These are phyloP conservation scores for Domatiomyces globalis DNA, from an alignment of 2,329 filamentous ascomycete species.

Conservation along the genomic window DNA sequence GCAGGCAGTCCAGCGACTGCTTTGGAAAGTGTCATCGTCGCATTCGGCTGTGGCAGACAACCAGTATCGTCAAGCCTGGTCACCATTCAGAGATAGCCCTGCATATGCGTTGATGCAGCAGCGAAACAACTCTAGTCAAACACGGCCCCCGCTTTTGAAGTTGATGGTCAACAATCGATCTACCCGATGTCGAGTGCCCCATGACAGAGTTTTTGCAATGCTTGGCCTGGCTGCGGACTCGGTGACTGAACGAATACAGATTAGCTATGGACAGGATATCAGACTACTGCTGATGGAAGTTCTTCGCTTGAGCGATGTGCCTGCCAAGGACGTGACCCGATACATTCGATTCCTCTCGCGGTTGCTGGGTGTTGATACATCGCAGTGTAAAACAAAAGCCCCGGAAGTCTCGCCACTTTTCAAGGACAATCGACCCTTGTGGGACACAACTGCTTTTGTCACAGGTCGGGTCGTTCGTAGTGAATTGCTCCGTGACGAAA, in stretches of 20 bases:
- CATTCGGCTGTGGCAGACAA: too few relatives aligned
- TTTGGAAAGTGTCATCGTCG: too few relatives aligned
- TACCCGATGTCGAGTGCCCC: slow-evolving; percentile 13
- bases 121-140: too few relatives aligned
- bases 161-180: slow-evolving; percentile 9
- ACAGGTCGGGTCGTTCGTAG: neutral
- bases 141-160: slow-evolving; percentile 4
- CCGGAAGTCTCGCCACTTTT: too few relatives aligned
- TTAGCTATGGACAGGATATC: neutral
- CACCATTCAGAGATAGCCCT: too few relatives aligned
- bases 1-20: neutral
- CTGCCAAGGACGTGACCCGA: neutral
- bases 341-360: neutral
- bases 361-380: neutral
- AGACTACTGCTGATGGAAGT: neutral
- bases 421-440: neutral
- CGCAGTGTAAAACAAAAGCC: neutral
- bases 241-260: neutral
- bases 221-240: slow-evolving; percentile 10
- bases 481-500: neutral
- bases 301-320: neutral
- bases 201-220: slow-evolving; percentile 14
- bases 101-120: too few relatives aligned
- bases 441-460: neutral
- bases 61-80: too few relatives aligned